Conservation (phyloP, 164 flowering plant species). For the Kalanchoe fedtschenkoi region DNA sequence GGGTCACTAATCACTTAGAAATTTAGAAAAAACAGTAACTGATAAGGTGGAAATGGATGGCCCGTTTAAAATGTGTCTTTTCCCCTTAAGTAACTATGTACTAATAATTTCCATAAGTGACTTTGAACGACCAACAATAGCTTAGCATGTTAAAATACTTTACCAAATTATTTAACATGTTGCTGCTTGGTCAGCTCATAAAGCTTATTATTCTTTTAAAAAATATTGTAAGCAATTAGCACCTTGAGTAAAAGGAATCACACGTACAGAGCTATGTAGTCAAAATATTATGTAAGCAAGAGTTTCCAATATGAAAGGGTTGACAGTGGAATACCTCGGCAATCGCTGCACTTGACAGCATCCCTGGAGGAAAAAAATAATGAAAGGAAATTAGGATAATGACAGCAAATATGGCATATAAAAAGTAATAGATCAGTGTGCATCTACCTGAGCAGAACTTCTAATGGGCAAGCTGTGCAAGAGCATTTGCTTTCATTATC, state of each 20-base stretch:
- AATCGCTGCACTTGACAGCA: conserved; percentile 56
- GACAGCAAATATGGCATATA: background rate
- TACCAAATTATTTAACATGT: background rate
- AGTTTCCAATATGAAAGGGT: background rate
- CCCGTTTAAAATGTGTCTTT: background rate
- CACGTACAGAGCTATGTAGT: background rate
- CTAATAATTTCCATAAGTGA: background rate
- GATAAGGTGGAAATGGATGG: background rate
- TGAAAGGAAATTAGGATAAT: conserved; percentile 8
- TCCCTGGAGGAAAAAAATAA: conserved; percentile 38
- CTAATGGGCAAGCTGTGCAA: conserved; percentile 62
- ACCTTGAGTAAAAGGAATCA: too few species aligned
- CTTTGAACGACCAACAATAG: background rate
- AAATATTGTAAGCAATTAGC: too few species aligned
- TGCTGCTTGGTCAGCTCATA: too few species aligned
- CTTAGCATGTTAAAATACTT: too few species aligned
- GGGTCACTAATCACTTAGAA: background rate
- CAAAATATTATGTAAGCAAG: background rate
- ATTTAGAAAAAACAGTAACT: background rate
- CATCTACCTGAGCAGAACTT: conserved; percentile 53
- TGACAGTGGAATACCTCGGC: conserved; percentile 53
- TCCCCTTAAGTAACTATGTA: background rate
- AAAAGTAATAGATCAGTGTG: background rate
- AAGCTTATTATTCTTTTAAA: too few species aligned
- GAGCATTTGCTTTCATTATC: conserved; percentile 35